Percentiles rank a stretch among this genome's conserved stretches.
Conservation (phyloP, 2,329 filamentous ascomycete genomes). For the Rutstroemia sp. region DNA sequence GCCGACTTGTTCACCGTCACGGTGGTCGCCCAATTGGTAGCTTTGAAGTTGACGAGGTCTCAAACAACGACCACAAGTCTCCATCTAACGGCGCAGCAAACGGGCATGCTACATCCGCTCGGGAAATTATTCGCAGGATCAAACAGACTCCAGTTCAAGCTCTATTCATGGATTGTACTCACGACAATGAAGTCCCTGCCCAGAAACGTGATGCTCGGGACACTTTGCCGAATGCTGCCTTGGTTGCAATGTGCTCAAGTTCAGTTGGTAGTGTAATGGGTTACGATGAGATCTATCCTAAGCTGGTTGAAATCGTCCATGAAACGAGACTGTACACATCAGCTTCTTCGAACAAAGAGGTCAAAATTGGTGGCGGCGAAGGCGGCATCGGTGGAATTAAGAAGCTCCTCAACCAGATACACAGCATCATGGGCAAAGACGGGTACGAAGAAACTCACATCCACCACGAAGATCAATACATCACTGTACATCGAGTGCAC, state of each 20-base stretch:
- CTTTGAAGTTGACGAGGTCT: slow-evolving; percentile 87
- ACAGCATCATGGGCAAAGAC: slow-evolving; percentile 91
- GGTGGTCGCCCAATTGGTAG: slow-evolving; percentile 92
- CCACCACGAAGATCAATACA: slow-evolving; percentile 91
- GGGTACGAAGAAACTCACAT: slow-evolving; percentile 94
- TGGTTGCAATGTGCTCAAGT: slow-evolving; percentile 93
- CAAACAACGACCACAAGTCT: slow-evolving; percentile 46
- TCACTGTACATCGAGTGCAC: slow-evolving; percentile 93
- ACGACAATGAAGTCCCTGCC: slow-evolving; percentile 93
- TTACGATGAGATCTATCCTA: slow-evolving; percentile 93
- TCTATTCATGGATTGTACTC: slow-evolving; percentile 98
- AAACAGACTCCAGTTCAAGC: slow-evolving; percentile 86
- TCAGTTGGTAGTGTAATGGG: slow-evolving; percentile 96
- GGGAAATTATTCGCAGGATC: slow-evolving; percentile 63
- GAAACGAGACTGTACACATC: slow-evolving; percentile 82
- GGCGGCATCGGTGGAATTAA: slow-evolving; percentile 86
- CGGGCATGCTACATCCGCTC: slow-evolving; percentile 27
- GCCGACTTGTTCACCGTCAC: slow-evolving; percentile 85
- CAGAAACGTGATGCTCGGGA: slow-evolving; percentile 93
- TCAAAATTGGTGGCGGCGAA: slow-evolving; percentile 62
- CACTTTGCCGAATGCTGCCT: slow-evolving; percentile 85
- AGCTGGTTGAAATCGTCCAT: slow-evolving; percentile 84
- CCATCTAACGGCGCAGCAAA: slow-evolving; percentile 25
- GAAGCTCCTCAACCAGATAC: slow-evolving; percentile 89
- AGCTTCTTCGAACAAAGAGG: slow-evolving; percentile 56